Percentiles rank a stretch among this genome's conserved stretches.
phyloP scores from a whole-genome alignment of 805 yeast species.

The Monosporozyma solicola region DNA sequence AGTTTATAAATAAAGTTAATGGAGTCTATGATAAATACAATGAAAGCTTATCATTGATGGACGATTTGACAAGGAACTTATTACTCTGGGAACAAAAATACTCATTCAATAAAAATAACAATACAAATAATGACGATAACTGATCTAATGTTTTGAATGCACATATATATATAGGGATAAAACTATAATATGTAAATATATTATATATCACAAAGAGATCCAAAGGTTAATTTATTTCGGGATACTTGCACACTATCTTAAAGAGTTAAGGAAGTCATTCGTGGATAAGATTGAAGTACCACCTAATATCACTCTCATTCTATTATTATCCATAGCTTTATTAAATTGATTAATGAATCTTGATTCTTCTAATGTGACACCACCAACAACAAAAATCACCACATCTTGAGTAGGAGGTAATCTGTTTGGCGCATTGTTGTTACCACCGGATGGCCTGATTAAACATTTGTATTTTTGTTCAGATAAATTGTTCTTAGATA shows the following conservation, averaged over 20 bases:
- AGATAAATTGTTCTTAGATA: slow-evolving; percentile 30
- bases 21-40: slow-evolving; percentile 42
- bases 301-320: slow-evolving; percentile 68
- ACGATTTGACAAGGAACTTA: slow-evolving; percentile 59
- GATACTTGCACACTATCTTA: slow-evolving; percentile 2
- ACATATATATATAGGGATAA: not conserved
- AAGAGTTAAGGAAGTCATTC: slow-evolving; percentile 28
- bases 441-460: not conserved
- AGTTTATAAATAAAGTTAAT: slow-evolving; percentile 33
- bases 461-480: slow-evolving; percentile 33
- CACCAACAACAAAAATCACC: slow-evolving; percentile 73
- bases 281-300: slow-evolving; percentile 58
- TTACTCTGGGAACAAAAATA: slow-evolving; percentile 73
- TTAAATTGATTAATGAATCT: slow-evolving; percentile 69
- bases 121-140: slow-evolving; percentile 3
- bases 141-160: not conserved
- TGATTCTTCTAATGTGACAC: slow-evolving; percentile 88
- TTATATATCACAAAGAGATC: not conserved
- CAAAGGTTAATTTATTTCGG: not conserved
- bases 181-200: not conserved
- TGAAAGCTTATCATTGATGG: slow-evolving; percentile 59
- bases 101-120: slow-evolving; percentile 12
- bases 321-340: slow-evolving; percentile 34
- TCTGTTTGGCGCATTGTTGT: not conserved
- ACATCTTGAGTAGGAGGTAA: slow-evolving; percentile 46